These are phyloP conservation scores for Mollisia scopiformis DNA, from an alignment of 2,329 filamentous ascomycete species.

Conservation along the genomic window DNA sequence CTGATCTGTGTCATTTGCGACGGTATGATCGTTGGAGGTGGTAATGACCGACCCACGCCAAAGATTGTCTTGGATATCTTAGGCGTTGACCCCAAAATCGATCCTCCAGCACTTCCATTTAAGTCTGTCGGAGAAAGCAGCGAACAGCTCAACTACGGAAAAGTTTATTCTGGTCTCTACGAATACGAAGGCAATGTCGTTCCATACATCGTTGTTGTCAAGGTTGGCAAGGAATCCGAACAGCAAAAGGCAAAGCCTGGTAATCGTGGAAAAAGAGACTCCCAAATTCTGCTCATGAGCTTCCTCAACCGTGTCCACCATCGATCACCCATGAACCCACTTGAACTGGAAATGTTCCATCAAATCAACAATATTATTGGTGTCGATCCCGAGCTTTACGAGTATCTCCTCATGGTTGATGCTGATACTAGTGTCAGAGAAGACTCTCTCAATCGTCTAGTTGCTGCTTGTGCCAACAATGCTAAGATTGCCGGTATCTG, in stretches of 20 bases:
- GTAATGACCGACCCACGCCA: conserved; percentile 94
- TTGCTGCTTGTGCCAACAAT: conserved; percentile 90
- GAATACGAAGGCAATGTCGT: conserved; percentile 98
- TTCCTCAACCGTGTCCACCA: conserved; percentile 99
- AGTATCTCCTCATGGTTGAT: conserved; percentile 97
- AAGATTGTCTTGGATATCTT: conserved; percentile 98
- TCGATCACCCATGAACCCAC: conserved; percentile 88
- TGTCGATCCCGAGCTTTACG: conserved; percentile 95
- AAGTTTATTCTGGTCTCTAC: conserved; percentile 97
- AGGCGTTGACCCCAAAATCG: conserved; percentile 94
- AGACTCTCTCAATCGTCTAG: conserved; percentile 89
- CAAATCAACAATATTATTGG: conserved; percentile 99
- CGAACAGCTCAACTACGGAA: conserved; percentile 96
- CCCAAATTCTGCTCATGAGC: conserved; percentile 92
- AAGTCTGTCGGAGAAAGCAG: conserved; percentile 87
- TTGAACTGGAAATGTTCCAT: conserved; percentile 98
- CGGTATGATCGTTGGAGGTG: conserved; percentile 93
- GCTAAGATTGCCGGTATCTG: conserved; percentile 97
- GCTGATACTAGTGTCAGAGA: conserved; percentile 94
- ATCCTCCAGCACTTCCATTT: conserved; percentile 92
- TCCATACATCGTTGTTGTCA: conserved; percentile 93
- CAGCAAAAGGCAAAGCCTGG: conserved; percentile 89
- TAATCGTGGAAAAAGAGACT: conserved; percentile 98
- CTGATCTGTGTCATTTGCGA: conserved; percentile 96
- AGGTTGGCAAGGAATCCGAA: conserved; percentile 96